Evolutionary conservation across 225 moss, liverwort and hornwort genomes (phyloP), one percentile per base, ranked within the genome.

Genomic region (Polytrichum formosum): DNA sequence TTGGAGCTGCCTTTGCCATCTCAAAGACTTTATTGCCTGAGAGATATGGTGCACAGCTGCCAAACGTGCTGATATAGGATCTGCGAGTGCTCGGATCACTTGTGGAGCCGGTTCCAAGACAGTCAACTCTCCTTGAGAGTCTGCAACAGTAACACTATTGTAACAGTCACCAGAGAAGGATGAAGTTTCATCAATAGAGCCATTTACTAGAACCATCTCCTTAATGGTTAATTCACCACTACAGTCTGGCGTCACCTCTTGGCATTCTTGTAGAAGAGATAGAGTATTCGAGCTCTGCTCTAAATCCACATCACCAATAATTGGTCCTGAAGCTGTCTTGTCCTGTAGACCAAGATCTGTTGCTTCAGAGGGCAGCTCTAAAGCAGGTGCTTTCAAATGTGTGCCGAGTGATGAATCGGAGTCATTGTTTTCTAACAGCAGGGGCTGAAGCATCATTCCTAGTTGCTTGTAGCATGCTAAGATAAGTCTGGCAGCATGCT

Each of bases 31-130:
- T 46, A 98, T 92, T 60, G 97, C 91, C 72, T 92, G 94, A 17
- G 94, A 94, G 53, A 94, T 92, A 76, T 98, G 91, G 69, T 98
- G 97, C 28, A 94, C 94, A 75, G 92, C 94, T 74, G 92, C 88
- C 66, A 94, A 82, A 62, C 90, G 88, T 35, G 91, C 88, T 71
- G 97, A 92, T 18, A 94, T 91, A 29, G 89, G 84, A 58, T 88
- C 88, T 63, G 85, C 82, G 21, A 91, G 92, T 67, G 88, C 85
- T 66, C 85, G 77, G 27, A 87, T 77, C 67, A 91, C 80, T 33
- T 85, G 88, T 1, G 95, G 91, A 8, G 81, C 77, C 55, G 76
- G 63, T 55, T 83, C 83, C 21, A 85, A 64, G 26, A 85, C 79
- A 61, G 90, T 70, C 28, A 89, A 68, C 54, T 73, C 78, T 26